Conservation (phyloP, 2,329 filamentous ascomycete genomes). For the Diaporthe citriasiana region DNA sequence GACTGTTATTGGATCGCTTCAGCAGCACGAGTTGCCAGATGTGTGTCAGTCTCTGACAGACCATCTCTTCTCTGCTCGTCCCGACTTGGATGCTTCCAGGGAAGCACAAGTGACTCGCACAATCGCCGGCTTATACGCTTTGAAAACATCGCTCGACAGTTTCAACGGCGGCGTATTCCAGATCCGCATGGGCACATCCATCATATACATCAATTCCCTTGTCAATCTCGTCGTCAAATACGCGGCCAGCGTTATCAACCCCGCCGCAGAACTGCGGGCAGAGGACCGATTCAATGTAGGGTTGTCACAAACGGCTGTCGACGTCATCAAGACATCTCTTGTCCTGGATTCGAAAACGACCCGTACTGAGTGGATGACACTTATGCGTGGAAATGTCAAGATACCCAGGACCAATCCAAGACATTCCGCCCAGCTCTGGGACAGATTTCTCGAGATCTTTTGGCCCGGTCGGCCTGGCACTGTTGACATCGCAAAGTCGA, state of each 20-base stretch:
- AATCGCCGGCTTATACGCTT: constrained; percentile 73
- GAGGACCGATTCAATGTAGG: constrained; percentile 64
- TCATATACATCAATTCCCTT: constrained; percentile 74
- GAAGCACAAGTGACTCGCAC: constrained; percentile 73
- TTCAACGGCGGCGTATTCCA: constrained; percentile 64
- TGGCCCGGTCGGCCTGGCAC: constrained; percentile 66
- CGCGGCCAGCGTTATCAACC: constrained; percentile 68
- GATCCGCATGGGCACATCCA: constrained; percentile 65
- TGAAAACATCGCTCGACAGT: constrained; percentile 69
- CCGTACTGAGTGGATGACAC: constrained; percentile 75
- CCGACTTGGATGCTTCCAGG: constrained; percentile 67
- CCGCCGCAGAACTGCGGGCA: constrained; percentile 63
- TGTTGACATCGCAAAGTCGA: constrained; percentile 79
- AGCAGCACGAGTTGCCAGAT: constrained; percentile 80
- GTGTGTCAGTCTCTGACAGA: constrained; percentile 84
- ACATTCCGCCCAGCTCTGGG: constrained; percentile 84
- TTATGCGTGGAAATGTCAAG: constrained; percentile 68
- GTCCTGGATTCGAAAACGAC: constrained; percentile 80
- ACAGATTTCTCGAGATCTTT: constrained; percentile 72
- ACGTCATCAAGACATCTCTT: constrained; percentile 76
- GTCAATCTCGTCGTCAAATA: constrained; percentile 76
- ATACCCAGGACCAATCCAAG: constrained; percentile 78
- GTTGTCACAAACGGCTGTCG: constrained; percentile 68
- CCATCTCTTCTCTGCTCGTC: constrained; percentile 78
- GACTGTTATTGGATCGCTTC: constrained; percentile 83